Conservation (phyloP, 2,329 filamentous ascomycete species). For the Chaetomiaceae sp. region DNA sequence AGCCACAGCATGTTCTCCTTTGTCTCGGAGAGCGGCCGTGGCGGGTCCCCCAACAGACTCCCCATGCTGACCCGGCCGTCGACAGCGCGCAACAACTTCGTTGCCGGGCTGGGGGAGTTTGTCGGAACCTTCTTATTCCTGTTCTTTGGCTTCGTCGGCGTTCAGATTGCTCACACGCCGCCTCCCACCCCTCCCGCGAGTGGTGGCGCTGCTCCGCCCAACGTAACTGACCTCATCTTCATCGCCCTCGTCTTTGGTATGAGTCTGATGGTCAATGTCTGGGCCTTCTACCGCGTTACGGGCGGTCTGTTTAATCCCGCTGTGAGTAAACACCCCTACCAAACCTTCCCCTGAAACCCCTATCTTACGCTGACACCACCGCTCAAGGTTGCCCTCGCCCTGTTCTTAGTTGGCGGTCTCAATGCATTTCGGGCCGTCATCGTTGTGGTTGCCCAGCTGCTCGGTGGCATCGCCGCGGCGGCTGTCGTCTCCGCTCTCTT, state of each 20-base stretch:
- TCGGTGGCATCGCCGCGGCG: conserved; percentile 51
- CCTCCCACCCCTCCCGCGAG: conserved; percentile 9
- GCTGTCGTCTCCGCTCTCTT: conserved; percentile 52
- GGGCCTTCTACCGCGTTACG: conserved; percentile 47
- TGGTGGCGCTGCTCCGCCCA: conserved; percentile 10
- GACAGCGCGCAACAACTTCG: conserved; percentile 25
- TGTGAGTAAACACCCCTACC: too few species aligned
- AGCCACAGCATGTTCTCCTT: conserved; percentile 12
- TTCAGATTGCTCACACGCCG: conserved; percentile 27
- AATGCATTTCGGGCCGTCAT: conserved; percentile 42
- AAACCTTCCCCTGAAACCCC: too few species aligned
- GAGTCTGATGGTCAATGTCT: conserved; percentile 44
- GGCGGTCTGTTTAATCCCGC: conserved; percentile 40
- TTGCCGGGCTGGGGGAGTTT: conserved; percentile 40
- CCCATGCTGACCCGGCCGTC: conserved; percentile 21
- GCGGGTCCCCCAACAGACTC: conserved; percentile 2
- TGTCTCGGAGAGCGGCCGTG: conserved; percentile 1
- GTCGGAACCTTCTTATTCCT: conserved; percentile 42
- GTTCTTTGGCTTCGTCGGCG: conserved; percentile 38
- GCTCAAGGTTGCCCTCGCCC: conserved; percentile 44
- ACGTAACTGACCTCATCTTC: conserved; percentile 32
- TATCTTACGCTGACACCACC: not conserved
- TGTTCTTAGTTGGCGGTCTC: conserved; percentile 48
- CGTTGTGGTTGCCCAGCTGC: conserved; percentile 48
- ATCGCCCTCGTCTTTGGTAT: conserved; percentile 41